Evolutionary conservation across 2,329 filamentous ascomycete species (phyloP).

Genomic region (Shiraia sp.): DNA sequence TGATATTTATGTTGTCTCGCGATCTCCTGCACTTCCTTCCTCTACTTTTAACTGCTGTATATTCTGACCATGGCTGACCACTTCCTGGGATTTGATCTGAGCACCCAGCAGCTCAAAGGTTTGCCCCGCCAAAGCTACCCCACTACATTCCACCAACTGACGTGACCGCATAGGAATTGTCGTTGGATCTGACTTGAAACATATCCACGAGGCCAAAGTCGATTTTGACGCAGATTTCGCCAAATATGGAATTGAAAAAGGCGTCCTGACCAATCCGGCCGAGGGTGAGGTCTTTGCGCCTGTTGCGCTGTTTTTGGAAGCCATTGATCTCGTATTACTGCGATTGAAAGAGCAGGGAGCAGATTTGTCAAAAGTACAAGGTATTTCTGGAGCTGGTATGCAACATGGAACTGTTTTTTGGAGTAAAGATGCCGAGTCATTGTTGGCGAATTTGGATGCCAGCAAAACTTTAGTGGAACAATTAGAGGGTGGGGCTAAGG

Average conservation of each 20-base stretch:
- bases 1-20: conserved; percentile 15
- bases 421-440: conserved; percentile 68
- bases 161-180: conserved; percentile 67
- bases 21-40: not conserved
- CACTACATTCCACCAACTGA: conserved; percentile 26
- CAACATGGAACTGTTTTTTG: conserved; percentile 98
- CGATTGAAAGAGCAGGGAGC: conserved; percentile 71
- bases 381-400: conserved; percentile 89
- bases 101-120: conserved; percentile 96
- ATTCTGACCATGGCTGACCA: conserved; percentile 51
- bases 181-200: conserved; percentile 79
- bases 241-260: conserved; percentile 75
- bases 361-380: conserved; percentile 74
- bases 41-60: not conserved
- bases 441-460: conserved; percentile 65
- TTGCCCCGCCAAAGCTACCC: conserved; percentile 33
- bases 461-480: conserved; percentile 70
- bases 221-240: conserved; percentile 89
- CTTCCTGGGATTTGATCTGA: conserved; percentile 93
- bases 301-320: conserved; percentile 92
- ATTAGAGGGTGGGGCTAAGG: conserved; percentile 53
- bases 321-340: conserved; percentile 80
- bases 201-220: conserved; percentile 83
- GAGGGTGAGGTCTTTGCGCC: conserved; percentile 92
- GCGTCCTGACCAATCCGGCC: conserved; percentile 78